These are phyloP conservation scores for Alternaria viburni DNA, from an alignment of 2,329 filamentous ascomycete genomes.

Conservation along the genomic window DNA sequence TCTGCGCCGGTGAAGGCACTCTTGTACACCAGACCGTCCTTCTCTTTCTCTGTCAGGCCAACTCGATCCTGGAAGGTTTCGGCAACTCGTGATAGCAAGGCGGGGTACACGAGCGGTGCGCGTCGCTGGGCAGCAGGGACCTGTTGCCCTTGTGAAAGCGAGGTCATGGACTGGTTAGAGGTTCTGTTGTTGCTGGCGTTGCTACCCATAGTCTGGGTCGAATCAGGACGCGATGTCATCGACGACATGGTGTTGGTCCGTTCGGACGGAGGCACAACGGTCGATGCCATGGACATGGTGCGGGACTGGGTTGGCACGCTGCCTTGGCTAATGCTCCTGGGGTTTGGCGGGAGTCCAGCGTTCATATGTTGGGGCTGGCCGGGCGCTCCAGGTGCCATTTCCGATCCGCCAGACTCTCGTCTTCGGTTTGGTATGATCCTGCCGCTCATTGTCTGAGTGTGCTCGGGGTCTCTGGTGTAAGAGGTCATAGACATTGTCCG, in stretches of 20 bases:
- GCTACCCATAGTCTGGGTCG: constrained; percentile 37
- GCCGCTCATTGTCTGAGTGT: constrained; percentile 89
- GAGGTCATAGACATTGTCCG: constrained; percentile 96
- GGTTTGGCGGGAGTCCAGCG: constrained; percentile 41
- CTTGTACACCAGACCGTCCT: constrained; percentile 97
- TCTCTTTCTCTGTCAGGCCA: constrained; percentile 82
- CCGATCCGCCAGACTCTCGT: constrained; percentile 59
- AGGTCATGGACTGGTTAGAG: constrained; percentile 51
- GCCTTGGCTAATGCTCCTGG: constrained; percentile 45
- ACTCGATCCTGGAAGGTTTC: constrained; percentile 93
- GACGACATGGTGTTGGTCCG: constrained; percentile 63
- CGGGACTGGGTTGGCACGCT: constrained; percentile 57
- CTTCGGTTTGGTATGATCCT: constrained; percentile 83
- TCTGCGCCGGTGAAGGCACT: constrained; percentile 96
- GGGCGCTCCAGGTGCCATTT: constrained; percentile 26
- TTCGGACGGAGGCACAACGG: constrained; percentile 70
- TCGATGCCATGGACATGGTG: constrained; percentile 93
- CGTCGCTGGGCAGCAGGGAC: constrained; percentile 62
- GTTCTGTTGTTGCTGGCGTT: constrained; percentile 44
- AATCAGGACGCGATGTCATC: constrained; percentile 52
- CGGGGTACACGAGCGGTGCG: constrained; percentile 90
- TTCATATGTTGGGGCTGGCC: constrained; percentile 28
- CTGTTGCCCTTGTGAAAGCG: constrained; percentile 36
- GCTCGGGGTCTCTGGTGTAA: constrained; percentile 76
- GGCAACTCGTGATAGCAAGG: constrained; percentile 88